Evolutionary conservation across 2,329 filamentous ascomycete genomes (phyloP), one percentile per base, ranked within the genome.

Genomic region (Pseudocercospora macadamiae): DNA sequence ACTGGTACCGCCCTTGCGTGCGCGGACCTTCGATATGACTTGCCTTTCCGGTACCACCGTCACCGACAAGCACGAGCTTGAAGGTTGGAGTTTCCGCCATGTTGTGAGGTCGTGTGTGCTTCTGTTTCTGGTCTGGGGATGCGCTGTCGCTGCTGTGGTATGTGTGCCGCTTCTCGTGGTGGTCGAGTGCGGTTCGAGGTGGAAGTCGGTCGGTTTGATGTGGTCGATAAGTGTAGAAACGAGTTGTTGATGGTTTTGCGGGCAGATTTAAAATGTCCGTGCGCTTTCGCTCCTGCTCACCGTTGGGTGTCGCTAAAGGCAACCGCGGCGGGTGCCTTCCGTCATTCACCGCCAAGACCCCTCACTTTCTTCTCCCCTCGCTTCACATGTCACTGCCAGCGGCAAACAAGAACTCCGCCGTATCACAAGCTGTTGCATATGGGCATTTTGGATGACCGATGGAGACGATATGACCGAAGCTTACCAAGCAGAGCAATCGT

Each of bases 41-140:
- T 80, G 96, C 95, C 93, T 99, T 99, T 83, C 95, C 95, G 74
- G 95, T 99, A 86, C 95, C 95, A 81, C 95, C 95, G 78, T 99
- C 95, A 79, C 95, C 95, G 75, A 99, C 95, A 82, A 99, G 91
- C 79, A 99, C 95, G 74, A 99, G 91, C 91, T 99, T 99, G 89
- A 99, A 99, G 79, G 91, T 96, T 69, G 93, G 91, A 66, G 77
- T 73, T 28, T 49, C 47, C 7, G 47, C 47, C 47, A 49, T 49
- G 47, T 49, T 32, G 47, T 5, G 47, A 16, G 47, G 28, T 49
- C 16, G 47, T 49, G 47, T 10, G 26, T 49, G 47, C 12, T 18
- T 6, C 12, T 9, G 47, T 32, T 7, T 30, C 3, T 16, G 23
- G 19, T 49, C 28, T 6, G 47, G 30, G 47, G 25, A 9, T 16